Percentiles rank a stretch among this genome's conserved stretches.
phyloP scores from a whole-genome alignment of 352 stramenopile species.

The Globisporangium uncinulatum region DNA sequence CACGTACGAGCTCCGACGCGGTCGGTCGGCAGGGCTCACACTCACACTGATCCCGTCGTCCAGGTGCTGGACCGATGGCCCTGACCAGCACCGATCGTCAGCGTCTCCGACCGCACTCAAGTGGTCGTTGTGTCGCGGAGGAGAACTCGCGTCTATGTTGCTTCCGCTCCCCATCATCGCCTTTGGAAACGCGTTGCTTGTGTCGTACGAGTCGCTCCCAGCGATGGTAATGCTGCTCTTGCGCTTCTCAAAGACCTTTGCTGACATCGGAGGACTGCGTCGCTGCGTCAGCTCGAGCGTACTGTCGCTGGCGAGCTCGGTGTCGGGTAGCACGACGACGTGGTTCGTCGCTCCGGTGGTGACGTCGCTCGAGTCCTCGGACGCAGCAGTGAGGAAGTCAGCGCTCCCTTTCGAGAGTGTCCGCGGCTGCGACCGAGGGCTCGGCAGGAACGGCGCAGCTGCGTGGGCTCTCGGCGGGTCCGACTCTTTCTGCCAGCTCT shows the following conservation, averaged over 20 bases:
- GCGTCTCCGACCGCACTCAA: background rate
- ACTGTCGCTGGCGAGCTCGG: no score
- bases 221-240: slow-evolving; percentile 13
- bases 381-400: background rate
- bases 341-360: background rate
- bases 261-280: background rate
- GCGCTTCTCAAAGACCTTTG: slow-evolving; percentile 9
- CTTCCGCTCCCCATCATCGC: background rate
- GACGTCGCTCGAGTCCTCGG: background rate
- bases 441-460: background rate
- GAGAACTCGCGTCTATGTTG: background rate
- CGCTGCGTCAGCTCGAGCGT: background rate
- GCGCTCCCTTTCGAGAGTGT: background rate
- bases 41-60: background rate
- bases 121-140: background rate
- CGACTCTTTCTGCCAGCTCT: background rate
- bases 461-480: background rate
- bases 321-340: no score
- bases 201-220: background rate
- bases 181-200: slow-evolving; percentile 4
- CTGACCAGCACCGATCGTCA: background rate
- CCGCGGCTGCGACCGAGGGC: background rate
- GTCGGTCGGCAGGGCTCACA: background rate
- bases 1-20: background rate
- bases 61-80: background rate